Evolutionary conservation across 2,329 filamentous ascomycete genomes (phyloP).

Genomic region (Ophiosphaerella narmari): DNA sequence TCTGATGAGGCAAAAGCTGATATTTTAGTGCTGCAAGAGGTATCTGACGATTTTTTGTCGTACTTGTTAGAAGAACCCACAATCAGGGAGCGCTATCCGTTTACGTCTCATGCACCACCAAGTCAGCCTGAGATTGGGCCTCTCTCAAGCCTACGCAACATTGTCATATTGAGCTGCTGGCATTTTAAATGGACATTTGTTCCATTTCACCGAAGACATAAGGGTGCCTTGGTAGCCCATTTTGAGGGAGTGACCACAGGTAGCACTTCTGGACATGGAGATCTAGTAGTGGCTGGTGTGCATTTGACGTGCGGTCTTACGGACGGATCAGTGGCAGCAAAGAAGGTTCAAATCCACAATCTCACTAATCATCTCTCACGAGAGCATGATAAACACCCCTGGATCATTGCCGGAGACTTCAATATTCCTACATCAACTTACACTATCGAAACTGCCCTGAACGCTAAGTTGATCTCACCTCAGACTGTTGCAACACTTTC

Average conservation of each 20-base stretch:
- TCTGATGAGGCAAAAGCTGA: conserved; percentile 41
- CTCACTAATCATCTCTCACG: conserved; percentile 54
- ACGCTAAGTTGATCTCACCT: conserved; percentile 58
- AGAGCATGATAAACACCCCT: conserved; percentile 52
- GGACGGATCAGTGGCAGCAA: conserved; percentile 61
- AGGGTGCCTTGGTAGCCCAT: conserved; percentile 59
- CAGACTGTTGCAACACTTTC: conserved; percentile 53
- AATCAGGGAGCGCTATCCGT: conserved; percentile 59
- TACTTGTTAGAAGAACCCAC: conserved; percentile 56
- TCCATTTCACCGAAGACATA: conserved; percentile 60
- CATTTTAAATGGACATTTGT: conserved; percentile 62
- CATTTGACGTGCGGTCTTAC: conserved; percentile 67
- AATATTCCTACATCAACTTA: conserved; percentile 65
- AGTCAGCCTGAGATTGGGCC: conserved; percentile 57
- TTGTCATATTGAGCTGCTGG: conserved; percentile 63
- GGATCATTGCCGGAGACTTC: conserved; percentile 67
- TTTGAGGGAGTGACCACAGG: conserved; percentile 46
- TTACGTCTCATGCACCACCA: conserved; percentile 62
- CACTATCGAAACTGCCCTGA: conserved; percentile 59
- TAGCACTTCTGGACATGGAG: conserved; percentile 23
- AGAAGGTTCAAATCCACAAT: conserved; percentile 60
- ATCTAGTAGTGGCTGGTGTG: conserved; percentile 59
- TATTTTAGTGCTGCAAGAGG: conserved; percentile 61
- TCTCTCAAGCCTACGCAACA: conserved; percentile 64
- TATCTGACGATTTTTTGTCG: conserved; percentile 66